phyloP scores from a whole-genome alignment of 2,329 filamentous ascomycete species.

The Samsoniella hepiali region DNA sequence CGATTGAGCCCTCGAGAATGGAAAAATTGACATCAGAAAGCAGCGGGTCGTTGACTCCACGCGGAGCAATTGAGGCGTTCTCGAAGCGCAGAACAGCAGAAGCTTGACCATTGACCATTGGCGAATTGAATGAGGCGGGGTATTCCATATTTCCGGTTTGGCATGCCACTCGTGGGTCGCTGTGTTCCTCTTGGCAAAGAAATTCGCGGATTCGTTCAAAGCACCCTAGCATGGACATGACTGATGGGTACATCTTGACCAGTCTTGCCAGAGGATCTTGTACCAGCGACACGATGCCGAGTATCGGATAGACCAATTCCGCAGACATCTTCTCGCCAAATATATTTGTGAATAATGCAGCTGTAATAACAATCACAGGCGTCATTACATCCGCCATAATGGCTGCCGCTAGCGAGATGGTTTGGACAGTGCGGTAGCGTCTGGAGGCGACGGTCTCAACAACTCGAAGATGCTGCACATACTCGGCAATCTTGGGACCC shows the following conservation, averaged over 20 bases:
- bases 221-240: conserved; percentile 2
- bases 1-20: not conserved
- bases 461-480: not conserved
- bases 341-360: not conserved
- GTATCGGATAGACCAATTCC: not conserved
- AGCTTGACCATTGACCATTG: too few species aligned
- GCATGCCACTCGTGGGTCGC: not conserved
- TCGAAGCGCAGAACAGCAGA: not conserved
- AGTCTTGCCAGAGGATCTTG: not conserved
- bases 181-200: not conserved
- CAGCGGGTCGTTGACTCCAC: not conserved
- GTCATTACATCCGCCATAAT: not conserved
- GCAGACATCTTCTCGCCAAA: not conserved
- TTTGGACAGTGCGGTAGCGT: not conserved
- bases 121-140: too few species aligned
- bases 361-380: not conserved
- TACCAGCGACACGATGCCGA: not conserved
- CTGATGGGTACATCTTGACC: not conserved
- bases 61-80: not conserved
- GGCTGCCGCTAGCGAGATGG: not conserved
- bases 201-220: conserved; percentile 4
- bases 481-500: not conserved
- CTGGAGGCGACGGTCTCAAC: not conserved
- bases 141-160: too few species aligned
- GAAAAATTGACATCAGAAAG: not conserved